Evolutionary conservation across 768 basidiomycete species (phyloP), one percentile per base, ranked within the genome.

Genomic region (Tulasnella sp.): DNA sequence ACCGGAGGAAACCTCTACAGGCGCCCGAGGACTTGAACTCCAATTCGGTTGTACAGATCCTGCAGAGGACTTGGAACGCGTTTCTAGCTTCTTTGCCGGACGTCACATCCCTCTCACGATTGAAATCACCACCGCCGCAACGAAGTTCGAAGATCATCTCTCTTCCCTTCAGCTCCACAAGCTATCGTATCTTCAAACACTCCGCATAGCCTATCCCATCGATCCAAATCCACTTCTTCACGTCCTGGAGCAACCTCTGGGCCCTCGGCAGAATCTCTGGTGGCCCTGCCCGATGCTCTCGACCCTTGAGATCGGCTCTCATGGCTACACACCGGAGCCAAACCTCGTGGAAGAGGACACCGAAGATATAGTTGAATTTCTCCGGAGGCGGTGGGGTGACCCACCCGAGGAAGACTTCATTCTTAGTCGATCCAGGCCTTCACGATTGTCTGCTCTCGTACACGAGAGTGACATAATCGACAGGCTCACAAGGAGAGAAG

Each of bases 281-380:
- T 68, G 62, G 62, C 27, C 62, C 18, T 68, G 62, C 62, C 62
- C 62, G 18, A 34, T 68, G 62, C 62, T 68, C 62, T 34, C 62
- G 62, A 68, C 62, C 62, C 24, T 68, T 14, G 62, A 68, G 62
- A 68, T 68, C 62, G 62, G 62, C 62, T 68, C 62, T 18, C 62
- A 68, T 68, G 62, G 8, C 14, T 68, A 68, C 34, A 27, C 12
- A 34, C 62, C 62, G 14, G 62, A 31, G n/a, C 34, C 62, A 10
- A 31, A 34, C 14, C 62, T 7, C 27, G 34, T 68, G 34, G 27
- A 68, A 0, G 9, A 34, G 8, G 62, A 68, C 0, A n/a, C 62
- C 12, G 5, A 8, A 27, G 62, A 31, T 7, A 5, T 68, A 9
- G 62, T 31, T 10, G 62, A 21, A 34, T 68, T 68, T 14, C 34